Percentiles rank a stretch among this genome's conserved stretches.
These are phyloP conservation scores for Fraxinus baroniana DNA, from an alignment of 305 asterid species.

Conservation along the genomic window DNA sequence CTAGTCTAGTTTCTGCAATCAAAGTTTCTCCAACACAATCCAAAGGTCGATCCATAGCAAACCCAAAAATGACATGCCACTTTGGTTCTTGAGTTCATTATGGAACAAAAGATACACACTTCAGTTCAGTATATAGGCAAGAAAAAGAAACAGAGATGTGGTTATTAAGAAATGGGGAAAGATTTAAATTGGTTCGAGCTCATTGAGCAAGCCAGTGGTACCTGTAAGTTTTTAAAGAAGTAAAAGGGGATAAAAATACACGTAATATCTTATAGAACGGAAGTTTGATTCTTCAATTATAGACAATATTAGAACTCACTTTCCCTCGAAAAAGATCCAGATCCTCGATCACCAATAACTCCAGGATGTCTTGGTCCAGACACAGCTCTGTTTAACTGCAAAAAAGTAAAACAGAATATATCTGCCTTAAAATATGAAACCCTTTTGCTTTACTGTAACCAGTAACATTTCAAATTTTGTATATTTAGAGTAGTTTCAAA, in stretches of 20 bases:
- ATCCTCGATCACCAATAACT: slow-evolving; percentile 92
- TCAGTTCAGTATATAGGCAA: neutral
- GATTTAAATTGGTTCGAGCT: neutral
- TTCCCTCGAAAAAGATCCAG: slow-evolving; percentile 94
- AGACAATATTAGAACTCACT: slow-evolving; percentile 51
- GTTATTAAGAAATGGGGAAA: neutral
- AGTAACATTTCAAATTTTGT: neutral
- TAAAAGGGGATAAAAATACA: neutral
- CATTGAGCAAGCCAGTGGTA: neutral
- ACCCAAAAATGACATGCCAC: neutral
- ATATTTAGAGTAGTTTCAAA: neutral
- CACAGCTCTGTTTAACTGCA: slow-evolving; percentile 76
- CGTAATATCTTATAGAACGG: neutral
- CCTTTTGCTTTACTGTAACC: neutral
- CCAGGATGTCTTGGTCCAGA: slow-evolving; percentile 94
- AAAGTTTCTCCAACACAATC: neutral
- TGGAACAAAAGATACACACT: neutral
- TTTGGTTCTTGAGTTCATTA: neutral
- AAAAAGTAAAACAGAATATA: neutral
- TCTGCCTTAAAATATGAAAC: neutral
- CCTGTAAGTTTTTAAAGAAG: neutral
- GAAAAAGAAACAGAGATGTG: neutral
- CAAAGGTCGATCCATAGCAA: neutral
- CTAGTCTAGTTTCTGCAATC: neutral
- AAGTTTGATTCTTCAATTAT: neutral